Base-by-base conservation (phyloP, 2,329 filamentous ascomycete genomes). In the Neocucurbitaria cava region DNA sequence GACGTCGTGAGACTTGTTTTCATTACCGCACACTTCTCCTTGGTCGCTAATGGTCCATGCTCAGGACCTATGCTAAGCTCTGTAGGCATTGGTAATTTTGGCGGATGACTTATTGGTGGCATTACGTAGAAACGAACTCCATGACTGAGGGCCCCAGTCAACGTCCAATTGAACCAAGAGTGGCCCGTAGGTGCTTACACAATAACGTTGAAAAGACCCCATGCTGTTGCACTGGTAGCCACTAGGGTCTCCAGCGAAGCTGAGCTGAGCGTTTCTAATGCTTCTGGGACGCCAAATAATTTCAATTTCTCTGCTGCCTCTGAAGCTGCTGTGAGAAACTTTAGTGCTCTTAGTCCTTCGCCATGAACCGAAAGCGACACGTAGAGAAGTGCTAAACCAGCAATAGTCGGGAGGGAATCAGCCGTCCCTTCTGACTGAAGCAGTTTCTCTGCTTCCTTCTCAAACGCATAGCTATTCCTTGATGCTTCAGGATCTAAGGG, bases 151-250 rank as follows among this genome's bases (percentile, higher is more conserved):
- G 40, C 30, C 45, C 39, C 36, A 44, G 49, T 58, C 52, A 58
- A 56, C 20, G 23, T 30, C 41, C 21, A 10, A 33, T 18, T 28
- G 13, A 20, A 2, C 20, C n/a, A 42, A n/a, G 38, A 30, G 15
- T n/a, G 20, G 26, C 15, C 26, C 5, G 18, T 11, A n/a, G 40
- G 17, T 33, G 39, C 52, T 35, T 59, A 59, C 56, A 59, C 43
- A 26, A 52, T 40, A n/a, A 59, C 42, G 30, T 56, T 59, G 47
- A 59, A 59, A 8, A 52, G 35, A 5, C 56, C 56, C 56, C 56
- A 59, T 35, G 49, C 53, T 23, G 53, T 39, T 35, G 52, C 52
- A 13, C 56, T 51, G 13, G 46, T 50, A 24, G 56, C 56, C 47
- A 33, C 49, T 31, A 45, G 33, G 20, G 23, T 30, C 33, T 56